These are phyloP conservation scores for Teratosphaeria gauchensis DNA, from an alignment of 2,329 filamentous ascomycete genomes.

Conservation along the genomic window DNA sequence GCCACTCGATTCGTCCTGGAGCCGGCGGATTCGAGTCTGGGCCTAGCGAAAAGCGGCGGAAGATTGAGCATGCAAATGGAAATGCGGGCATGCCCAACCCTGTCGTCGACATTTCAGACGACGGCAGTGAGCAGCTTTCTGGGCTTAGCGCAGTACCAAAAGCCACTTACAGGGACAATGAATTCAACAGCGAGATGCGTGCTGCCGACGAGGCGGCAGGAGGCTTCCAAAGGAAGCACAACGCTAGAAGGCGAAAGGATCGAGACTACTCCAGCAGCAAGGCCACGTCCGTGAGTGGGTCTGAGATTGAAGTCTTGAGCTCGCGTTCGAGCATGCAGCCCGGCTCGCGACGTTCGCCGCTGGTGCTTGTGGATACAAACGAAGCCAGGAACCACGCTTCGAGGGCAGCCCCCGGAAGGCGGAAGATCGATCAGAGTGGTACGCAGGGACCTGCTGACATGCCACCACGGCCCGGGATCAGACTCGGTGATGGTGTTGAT, in stretches of 20 bases:
- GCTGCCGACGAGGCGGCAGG: background rate
- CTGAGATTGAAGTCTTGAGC: background rate
- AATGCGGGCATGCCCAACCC: background rate
- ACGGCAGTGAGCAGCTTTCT: background rate
- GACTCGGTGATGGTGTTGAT: background rate
- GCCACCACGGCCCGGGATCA: background rate
- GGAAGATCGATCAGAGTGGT: background rate
- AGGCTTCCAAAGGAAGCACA: no score
- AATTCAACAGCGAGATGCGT: background rate
- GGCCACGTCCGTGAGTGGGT: background rate
- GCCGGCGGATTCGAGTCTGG: background rate
- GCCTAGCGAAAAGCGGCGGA: background rate
- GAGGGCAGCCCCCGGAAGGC: background rate
- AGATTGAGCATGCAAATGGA: background rate
- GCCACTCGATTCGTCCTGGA: background rate
- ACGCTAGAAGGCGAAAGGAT: no score
- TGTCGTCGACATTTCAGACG: slow-evolving; percentile 1
- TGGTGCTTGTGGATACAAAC: background rate
- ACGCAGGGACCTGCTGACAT: background rate
- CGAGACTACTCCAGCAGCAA: background rate
- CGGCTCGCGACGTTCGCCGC: background rate
- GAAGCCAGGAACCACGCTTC: background rate
- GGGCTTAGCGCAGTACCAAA: background rate
- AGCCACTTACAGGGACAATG: background rate
- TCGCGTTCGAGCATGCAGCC: background rate